Percentiles rank a stretch among this genome's conserved stretches.
phyloP scores from a whole-genome alignment of 1,284 basidiomycete genomes.

The Puccinia horiana region DNA sequence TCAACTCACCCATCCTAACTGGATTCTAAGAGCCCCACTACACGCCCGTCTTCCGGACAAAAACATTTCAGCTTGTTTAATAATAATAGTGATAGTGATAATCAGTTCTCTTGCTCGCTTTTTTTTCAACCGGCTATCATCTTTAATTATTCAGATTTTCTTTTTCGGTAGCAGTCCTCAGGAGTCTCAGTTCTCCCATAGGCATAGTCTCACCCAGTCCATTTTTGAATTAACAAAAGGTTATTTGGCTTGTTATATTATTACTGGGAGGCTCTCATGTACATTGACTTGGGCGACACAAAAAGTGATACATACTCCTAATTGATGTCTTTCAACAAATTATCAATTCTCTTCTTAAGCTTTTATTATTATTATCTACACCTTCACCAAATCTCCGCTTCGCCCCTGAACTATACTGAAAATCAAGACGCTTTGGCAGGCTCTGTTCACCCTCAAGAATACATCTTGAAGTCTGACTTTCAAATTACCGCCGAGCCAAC shows the following conservation, averaged over 20 bases:
- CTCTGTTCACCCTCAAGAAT: conserved; percentile 31
- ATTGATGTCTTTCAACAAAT: neutral
- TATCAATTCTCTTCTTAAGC: neutral
- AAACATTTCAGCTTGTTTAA: no score
- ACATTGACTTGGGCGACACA: neutral
- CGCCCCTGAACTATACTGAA: neutral
- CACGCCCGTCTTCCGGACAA: no score
- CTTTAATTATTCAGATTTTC: no score
- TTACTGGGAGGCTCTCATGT: neutral
- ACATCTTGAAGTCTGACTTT: conserved; percentile 52
- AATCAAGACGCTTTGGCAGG: neutral
- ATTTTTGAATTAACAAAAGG: no score
- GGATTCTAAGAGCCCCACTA: no score
- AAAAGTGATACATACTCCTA: neutral
- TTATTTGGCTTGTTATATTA: neutral
- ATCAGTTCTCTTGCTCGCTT: no score
- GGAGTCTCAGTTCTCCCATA: no score
- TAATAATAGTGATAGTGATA: no score
- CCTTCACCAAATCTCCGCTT: neutral
- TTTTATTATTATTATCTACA: neutral
- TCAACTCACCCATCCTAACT: no score
- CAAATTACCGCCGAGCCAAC: conserved; percentile 51
- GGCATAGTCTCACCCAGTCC: no score
- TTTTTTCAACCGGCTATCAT: no score
- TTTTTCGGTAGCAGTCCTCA: no score